Evolutionary conservation across 177 flowering plant species (phyloP).

Genomic region (Vitis hybrid): DNA sequence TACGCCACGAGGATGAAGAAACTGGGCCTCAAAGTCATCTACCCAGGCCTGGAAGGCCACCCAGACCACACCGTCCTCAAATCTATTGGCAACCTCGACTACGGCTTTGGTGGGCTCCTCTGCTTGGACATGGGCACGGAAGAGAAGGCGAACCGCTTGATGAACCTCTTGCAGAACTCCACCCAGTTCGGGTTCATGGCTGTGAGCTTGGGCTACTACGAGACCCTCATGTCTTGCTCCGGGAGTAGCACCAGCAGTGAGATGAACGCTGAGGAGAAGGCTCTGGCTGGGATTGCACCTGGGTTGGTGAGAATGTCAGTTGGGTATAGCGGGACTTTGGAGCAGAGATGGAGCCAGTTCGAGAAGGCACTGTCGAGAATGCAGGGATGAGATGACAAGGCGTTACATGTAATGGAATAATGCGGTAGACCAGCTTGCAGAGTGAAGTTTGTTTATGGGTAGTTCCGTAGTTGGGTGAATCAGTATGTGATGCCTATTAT

Average conservation of each 20-base stretch:
- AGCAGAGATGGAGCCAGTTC: slow-evolving; percentile 84
- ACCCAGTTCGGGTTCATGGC: slow-evolving; percentile 89
- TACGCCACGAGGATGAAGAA: slow-evolving; percentile 74
- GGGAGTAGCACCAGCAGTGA: slow-evolving; percentile 91
- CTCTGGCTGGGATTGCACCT: slow-evolving; percentile 70
- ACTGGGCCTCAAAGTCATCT: slow-evolving; percentile 76
- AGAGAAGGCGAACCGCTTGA: slow-evolving; percentile 64
- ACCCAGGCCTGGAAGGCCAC: slow-evolving; percentile 88
- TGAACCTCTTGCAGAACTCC: slow-evolving; percentile 68
- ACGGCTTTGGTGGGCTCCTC: slow-evolving; percentile 78
- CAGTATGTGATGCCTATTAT: no score
- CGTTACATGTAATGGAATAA: no score
- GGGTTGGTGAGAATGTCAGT: slow-evolving; percentile 87
- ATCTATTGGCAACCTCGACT: slow-evolving; percentile 59
- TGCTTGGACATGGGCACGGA: slow-evolving; percentile 87
- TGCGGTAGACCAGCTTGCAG: no score
- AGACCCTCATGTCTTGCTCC: slow-evolving; percentile 94
- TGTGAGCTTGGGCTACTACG: slow-evolving; percentile 87
- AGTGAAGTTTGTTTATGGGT: no score
- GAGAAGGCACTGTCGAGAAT: slow-evolving; percentile 61
- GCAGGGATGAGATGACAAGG: slow-evolving; percentile 24
- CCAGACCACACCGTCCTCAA: slow-evolving; percentile 62
- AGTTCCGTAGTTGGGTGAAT: no score
- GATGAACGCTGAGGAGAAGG: slow-evolving; percentile 62
- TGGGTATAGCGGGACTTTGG: slow-evolving; percentile 76